Base-by-base conservation (phyloP, 208 protist genomes). In the Leptomonas pyrrhocoris region DNA sequence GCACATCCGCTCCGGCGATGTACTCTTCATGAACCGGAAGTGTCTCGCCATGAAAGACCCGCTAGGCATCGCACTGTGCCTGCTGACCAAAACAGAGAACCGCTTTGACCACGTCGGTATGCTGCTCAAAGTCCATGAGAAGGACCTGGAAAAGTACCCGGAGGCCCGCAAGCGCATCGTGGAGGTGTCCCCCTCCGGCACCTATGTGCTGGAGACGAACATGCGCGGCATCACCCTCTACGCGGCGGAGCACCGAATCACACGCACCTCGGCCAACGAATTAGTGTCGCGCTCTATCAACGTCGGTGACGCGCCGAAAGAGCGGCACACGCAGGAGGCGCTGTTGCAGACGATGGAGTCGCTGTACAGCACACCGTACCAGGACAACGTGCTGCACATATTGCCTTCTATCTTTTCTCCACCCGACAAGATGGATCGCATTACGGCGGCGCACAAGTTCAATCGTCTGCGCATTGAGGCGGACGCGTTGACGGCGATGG, bases 401-500 rank as follows among this genome's bases (percentile, higher is more conserved):
- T 1, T 86, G 1, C 84, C 88, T 21, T 86, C 80, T 21, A 55
- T 93, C 36, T 78, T 90, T 50, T 86, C 72, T 45, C 75, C 90
- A 16, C 90, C 90, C n/a, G 90, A 96, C 73, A 96, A 96, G 74
- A 86, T 94, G 77, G 90, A 96, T 67, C 80, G 90, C 53, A 73
- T 92, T 28, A 74, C 77, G n/a, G 90, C 90, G 0, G 86, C 84
- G 23, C 74, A 86, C 59, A 96, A 94, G 63, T 68, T 90, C 30
- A 75, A 86, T 43, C 36, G 77, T 23, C 80, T 96, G 9, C 46
- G 74, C 12, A 74, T 76, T 8, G 83, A 95, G 57, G 61, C 83
- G 31, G 69, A 12, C 34, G 66, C 65, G 4, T 76, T 94, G 54
- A 58, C 68, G 53, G 59, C 62, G 28, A 59, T 86, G 31, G 51